Evolutionary conservation across 164 flowering plant species (phyloP).

Genomic region (Chimonanthus salicifolius): DNA sequence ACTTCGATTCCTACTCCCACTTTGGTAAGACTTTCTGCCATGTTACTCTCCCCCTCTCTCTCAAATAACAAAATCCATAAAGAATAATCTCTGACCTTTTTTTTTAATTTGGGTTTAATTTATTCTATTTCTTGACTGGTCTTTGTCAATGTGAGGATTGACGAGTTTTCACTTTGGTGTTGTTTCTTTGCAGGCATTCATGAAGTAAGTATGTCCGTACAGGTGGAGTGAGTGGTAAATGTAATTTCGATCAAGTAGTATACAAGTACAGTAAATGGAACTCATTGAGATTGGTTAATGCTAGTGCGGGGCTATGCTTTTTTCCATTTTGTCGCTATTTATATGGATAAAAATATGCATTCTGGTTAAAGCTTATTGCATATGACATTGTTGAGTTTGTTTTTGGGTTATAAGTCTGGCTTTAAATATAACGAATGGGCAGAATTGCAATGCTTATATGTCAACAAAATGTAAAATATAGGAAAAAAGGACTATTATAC

Average conservation of each 20-base stretch:
- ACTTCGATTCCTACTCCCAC: slow-evolving; percentile 99
- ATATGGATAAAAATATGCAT: no score
- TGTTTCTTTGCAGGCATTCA: slow-evolving; percentile 79
- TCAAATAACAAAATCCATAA: not conserved
- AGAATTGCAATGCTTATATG: no score
- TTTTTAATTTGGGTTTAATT: not conserved
- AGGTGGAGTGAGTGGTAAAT: not conserved
- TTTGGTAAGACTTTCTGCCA: slow-evolving; percentile 48
- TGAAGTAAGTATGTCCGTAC: slow-evolving; percentile 71
- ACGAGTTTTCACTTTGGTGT: slow-evolving; percentile 6
- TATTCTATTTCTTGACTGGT: not conserved
- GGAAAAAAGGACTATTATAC: no score
- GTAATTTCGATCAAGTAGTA: not conserved
- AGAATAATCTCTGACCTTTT: not conserved
- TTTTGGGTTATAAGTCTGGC: no score
- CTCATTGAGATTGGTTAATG: not conserved
- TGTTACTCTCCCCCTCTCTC: not conserved
- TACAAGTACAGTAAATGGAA: not conserved
- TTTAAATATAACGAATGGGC: no score
- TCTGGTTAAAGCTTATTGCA: no score
- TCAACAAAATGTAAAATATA: no score
- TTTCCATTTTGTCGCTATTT: no score
- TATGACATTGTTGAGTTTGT: no score
- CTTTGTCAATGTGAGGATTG: not conserved
- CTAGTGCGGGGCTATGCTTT: not conserved